Evolutionary conservation across 495 filamentous ascomycete genomes (phyloP), one percentile per base, ranked within the genome.

Genomic region (Glonium stellatum): DNA sequence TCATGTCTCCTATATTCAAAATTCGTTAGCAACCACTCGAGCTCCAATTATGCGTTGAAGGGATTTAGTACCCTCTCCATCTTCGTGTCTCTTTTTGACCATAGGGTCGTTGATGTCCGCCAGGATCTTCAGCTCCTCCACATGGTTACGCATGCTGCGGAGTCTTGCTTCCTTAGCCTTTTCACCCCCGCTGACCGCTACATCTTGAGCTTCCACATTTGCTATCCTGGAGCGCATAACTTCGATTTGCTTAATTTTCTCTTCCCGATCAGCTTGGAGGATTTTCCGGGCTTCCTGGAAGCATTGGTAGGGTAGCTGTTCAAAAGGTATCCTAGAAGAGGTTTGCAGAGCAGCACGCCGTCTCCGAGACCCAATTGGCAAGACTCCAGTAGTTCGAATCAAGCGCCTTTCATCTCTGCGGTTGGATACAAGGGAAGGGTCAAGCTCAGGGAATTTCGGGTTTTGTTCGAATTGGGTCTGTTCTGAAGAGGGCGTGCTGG

Each of bases 91-190:
- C 72, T 90, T 87, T 82, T 97, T 97, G 46, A 97, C 89, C 31
- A 90, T 52, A 0, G 93, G 93, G 70, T 97, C 95, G 70, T 99
- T 99, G 73, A 96, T 89, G 70, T 99, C 93, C 5, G 90, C 91
- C 63, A 87, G 74, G 27, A 99, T 84, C 80, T 95, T 95, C 70
- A 96, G 77, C 52, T 83, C 71, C 70, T 96, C 90, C 56, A 97
- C 64, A 65, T 90, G 77, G 58, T 80, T 73, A 65, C 82, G 79
- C 83, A 97, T 84, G 48, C 84, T 85, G n/a, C 73, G 70, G 44
- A 96, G 65, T 58, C 83, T 77, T 36, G 76, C 80, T 72, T 89
- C 58, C 52, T 67, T 67, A 57, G 78, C 76, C 58, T 69, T 67
- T 66, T 85, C 80, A 13, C 85, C 83, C 37, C 83, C 84, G 37